phyloP scores from a whole-genome alignment of 441 rosid species.

The Pelargonium australe region DNA sequence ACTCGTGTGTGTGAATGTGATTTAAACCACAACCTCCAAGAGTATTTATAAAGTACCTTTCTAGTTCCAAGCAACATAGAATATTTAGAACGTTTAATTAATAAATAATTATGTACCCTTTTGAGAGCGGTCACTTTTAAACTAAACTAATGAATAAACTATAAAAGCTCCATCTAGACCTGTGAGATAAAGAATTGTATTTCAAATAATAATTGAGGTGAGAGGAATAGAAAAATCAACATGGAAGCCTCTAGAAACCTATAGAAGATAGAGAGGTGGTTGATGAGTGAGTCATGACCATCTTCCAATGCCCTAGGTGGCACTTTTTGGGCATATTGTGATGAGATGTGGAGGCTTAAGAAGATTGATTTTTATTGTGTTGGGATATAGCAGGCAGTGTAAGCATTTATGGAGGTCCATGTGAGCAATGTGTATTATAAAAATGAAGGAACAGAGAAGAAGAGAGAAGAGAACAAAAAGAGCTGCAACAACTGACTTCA shows the following conservation, averaged over 20 bases:
- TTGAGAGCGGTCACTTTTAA: too few species aligned
- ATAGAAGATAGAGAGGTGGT: not conserved
- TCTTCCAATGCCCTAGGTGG: not conserved
- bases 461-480: not conserved
- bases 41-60: too few species aligned
- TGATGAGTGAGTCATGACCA: not conserved
- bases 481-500: not conserved
- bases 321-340: not conserved
- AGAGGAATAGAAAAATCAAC: not conserved
- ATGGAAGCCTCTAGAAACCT: conserved; percentile 4
- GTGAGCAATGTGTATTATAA: conserved; percentile 1
- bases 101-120: too few species aligned
- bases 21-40: too few species aligned
- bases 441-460: not conserved
- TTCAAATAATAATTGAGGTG: too few species aligned
- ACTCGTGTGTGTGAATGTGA: too few species aligned
- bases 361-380: not conserved
- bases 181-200: too few species aligned
- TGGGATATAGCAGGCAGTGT: not conserved
- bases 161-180: too few species aligned
- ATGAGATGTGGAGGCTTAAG: not conserved
- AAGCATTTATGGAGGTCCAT: too few species aligned
- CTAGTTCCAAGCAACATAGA: too few species aligned
- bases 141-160: too few species aligned
- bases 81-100: too few species aligned